Evolutionary conservation across 2,329 filamentous ascomycete genomes (phyloP), one percentile per base, ranked within the genome.

Genomic region (Samsoniella hepiali): DNA sequence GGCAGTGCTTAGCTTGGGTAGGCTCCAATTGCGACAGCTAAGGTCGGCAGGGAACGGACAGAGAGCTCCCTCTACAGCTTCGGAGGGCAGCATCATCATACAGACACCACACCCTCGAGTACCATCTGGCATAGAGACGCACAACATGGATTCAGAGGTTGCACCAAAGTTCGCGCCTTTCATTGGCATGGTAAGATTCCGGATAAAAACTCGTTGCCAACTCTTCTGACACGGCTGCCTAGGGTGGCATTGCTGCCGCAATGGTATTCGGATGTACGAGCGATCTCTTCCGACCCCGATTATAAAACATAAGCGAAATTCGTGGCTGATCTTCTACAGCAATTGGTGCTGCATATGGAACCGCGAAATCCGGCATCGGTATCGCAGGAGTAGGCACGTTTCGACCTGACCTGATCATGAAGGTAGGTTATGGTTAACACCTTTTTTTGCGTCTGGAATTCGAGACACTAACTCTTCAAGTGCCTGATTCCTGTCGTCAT

Each of bases 401-500:
- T 77, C 84, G 91, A 72, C 89, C 91, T 64, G 91, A 95, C 75
- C 82, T 96, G 68, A 95, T 95, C 77, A 95, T 96, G 91, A 96
- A 95, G 88, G 90, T 90, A 78, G 42, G 76, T 27, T 38, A 31
- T 5, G 10, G 15, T 15, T 3, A 32, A n/a, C 63, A 49, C 27
- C 34, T 15, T 45, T 60, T 61, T 65, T 49, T 62, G 34, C 2
- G 6, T n/a, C 54, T 7, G 29, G 10, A 29, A 31, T 4, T 36
- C 9, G 38, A n/a, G 13, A 9, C 45, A 17, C 50, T 65, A 42
- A 62, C 44, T 45, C 8, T 50, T 15, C 6, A 22, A 93, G 90
- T 93, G 89, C 63, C 81, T 94, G 60, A 93, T 94, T 69, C 91
- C 91, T 67, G 91, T 95, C 68, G 89, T 99, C 82, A 99, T 99